Conservation (phyloP, 352 stramenopile genomes). For the Phytopythium kandeliae region DNA sequence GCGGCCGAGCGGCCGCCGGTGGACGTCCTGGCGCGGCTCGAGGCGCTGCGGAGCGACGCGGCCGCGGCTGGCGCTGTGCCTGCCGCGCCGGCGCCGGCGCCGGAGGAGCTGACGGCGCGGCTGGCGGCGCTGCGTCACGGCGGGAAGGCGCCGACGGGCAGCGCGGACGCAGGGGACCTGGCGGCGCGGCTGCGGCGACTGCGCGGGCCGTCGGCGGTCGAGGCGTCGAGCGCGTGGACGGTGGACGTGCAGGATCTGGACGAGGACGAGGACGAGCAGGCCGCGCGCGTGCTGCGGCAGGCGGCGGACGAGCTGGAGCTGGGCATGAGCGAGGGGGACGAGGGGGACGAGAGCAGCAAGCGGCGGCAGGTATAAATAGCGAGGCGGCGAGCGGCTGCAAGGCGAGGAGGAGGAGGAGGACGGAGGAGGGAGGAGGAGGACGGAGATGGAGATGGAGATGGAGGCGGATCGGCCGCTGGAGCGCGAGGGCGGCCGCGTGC, state of each 20-base stretch:
- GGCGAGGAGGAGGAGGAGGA: not conserved
- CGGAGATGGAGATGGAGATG: no score
- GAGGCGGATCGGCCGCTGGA: constrained; percentile 20
- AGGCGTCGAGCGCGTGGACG: not conserved
- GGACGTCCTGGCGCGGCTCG: constrained; percentile 31
- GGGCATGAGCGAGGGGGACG: constrained; percentile 29
- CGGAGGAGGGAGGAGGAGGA: not conserved
- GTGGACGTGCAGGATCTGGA: not conserved
- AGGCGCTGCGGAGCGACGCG: constrained; percentile 36
- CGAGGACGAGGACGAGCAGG: constrained; percentile 12
- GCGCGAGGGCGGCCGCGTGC: constrained; percentile 16
- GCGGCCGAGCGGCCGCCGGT: constrained; percentile 6
- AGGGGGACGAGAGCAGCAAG: constrained; percentile 9
- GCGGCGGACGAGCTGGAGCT: constrained; percentile 55
- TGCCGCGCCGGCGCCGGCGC: not conserved
- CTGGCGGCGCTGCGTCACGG: constrained; percentile 52
- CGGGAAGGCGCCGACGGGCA: constrained; percentile 6
- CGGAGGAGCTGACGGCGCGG: constrained; percentile 24
- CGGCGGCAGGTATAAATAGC: constrained; percentile 4
- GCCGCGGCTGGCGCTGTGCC: constrained; percentile 11
- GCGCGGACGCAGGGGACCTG: constrained; percentile 22
- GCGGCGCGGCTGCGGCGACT: constrained; percentile 36
- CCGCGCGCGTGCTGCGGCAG: constrained; percentile 51
- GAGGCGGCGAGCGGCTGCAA: not conserved
- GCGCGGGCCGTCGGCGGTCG: constrained; percentile 7